These are phyloP conservation scores for Colletotrichum tanaceti DNA, from an alignment of 2,329 filamentous ascomycete genomes.

Conservation along the genomic window DNA sequence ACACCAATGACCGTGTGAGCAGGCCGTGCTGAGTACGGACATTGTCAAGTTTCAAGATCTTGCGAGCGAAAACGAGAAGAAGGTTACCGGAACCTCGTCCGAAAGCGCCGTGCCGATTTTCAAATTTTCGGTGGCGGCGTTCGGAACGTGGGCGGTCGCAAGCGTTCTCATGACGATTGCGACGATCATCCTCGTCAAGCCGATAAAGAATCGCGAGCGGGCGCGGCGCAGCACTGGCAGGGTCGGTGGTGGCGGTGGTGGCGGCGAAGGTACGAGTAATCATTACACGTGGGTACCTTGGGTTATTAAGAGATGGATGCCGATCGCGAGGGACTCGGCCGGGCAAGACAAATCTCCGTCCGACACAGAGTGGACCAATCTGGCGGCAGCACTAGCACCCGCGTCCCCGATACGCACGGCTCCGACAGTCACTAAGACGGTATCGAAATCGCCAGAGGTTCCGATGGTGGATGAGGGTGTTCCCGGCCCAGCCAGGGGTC, in stretches of 20 bases:
- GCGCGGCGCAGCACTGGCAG: constrained; percentile 5
- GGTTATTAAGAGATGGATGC: background rate
- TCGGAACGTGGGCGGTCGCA: constrained; percentile 33
- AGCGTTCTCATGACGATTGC: constrained; percentile 32
- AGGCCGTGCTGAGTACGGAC: constrained; percentile 37
- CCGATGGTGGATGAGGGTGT: constrained; percentile 6
- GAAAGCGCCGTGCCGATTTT: constrained; percentile 14
- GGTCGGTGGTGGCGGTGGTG: background rate
- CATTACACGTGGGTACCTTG: background rate
- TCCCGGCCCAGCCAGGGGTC: constrained; percentile 11
- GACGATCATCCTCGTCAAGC: constrained; percentile 23
- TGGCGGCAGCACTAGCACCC: constrained; percentile 2
- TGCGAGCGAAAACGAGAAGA: constrained; percentile 31
- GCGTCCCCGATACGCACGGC: constrained; percentile 27
- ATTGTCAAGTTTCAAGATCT: constrained; percentile 39
- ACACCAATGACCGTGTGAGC: constrained; percentile 4
- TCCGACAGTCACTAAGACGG: constrained; percentile 18
- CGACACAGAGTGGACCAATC: background rate
- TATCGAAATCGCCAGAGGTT: constrained; percentile 18
- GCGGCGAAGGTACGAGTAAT: background rate
- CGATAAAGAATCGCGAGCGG: constrained; percentile 7
- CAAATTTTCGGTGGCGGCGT: constrained; percentile 34
- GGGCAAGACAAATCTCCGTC: background rate
- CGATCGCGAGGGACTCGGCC: constrained; percentile 15
- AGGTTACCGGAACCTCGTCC: background rate